A percentile compares a stretch with the other conserved stretches of the same genome.
These are phyloP conservation scores for Furcasterigmium furcatum DNA, from an alignment of 2,329 filamentous ascomycete species.

Conservation along the genomic window DNA sequence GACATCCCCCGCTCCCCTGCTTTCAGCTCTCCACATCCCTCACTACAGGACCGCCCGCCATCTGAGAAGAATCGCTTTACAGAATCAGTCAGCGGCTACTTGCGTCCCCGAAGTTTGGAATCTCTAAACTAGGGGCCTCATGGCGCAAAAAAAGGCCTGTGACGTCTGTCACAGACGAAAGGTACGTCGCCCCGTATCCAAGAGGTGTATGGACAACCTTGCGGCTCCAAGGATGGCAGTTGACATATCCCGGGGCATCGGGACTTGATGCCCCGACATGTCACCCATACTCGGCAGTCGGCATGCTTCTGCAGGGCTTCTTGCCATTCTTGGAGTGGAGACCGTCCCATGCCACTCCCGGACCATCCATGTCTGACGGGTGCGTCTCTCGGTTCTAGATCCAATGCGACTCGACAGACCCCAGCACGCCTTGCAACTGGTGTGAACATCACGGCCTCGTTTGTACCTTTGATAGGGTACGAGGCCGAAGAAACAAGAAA, in stretches of 20 bases:
- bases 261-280: not conserved
- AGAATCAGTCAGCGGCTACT: no score
- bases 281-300: no score
- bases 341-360: not conserved
- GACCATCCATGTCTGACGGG: no score
- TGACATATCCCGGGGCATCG: not conserved
- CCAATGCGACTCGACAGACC: slow-evolving; percentile 41
- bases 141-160: slow-evolving; percentile 33
- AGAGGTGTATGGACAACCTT: no score
- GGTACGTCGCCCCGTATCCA: slow-evolving; percentile 26
- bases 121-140: no score
- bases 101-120: no score
- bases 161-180: slow-evolving; percentile 47
- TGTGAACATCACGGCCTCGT: slow-evolving; percentile 42
- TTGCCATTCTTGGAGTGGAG: not conserved
- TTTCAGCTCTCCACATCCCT: no score
- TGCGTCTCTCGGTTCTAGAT: slow-evolving; percentile 40
- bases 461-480: slow-evolving; percentile 37
- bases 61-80: no score
- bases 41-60: no score
- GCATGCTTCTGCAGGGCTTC: no score
- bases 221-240: no score
- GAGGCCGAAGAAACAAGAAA: slow-evolving; percentile 8
- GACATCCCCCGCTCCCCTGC: no score
- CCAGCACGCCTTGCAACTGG: slow-evolving; percentile 40